A percentile compares a stretch with the other conserved stretches of the same genome.
Conservation (phyloP, 331 rosid genomes). For the Acacia pycnantha region DNA sequence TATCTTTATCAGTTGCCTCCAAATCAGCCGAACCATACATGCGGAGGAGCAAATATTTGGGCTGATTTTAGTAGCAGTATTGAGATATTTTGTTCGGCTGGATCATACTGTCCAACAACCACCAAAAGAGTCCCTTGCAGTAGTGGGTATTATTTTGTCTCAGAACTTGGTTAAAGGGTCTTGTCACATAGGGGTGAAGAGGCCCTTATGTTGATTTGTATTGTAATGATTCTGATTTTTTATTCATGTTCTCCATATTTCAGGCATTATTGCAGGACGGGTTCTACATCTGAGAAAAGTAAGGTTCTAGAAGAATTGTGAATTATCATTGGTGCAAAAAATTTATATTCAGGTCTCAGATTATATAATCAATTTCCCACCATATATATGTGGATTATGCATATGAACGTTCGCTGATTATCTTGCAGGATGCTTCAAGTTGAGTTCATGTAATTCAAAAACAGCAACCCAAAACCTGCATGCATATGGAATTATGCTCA, state of each 20-base stretch:
- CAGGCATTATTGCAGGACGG: conserved; percentile 95
- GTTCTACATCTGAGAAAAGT: conserved; percentile 84
- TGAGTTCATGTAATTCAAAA: conserved; percentile 82
- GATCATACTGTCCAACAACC: conserved; percentile 92
- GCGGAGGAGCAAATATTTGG: conserved; percentile 97
- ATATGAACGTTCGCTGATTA: conserved; percentile 41
- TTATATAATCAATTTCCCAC: conserved; percentile 7
- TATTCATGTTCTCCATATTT: conserved; percentile 29
- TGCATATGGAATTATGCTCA: conserved; percentile 84
- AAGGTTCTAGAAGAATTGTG: conserved; percentile 36
- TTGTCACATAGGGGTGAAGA: background rate
- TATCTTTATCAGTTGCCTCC: conserved; percentile 89
- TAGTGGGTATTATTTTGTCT: conserved; percentile 65
- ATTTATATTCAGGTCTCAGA: background rate
- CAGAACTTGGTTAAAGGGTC: conserved; percentile 10
- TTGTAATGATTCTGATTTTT: conserved; percentile 25
- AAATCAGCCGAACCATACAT: conserved; percentile 74
- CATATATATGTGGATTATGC: conserved; percentile 1
- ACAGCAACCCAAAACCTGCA: conserved; percentile 72
- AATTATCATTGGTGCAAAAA: background rate
- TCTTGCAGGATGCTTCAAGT: conserved; percentile 83
- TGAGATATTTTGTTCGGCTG: conserved; percentile 83
- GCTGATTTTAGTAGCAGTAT: conserved; percentile 72
- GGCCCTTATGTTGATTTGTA: conserved; percentile 13
- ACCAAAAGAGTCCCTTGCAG: conserved; percentile 57